phyloP scores from a whole-genome alignment of 2,329 filamentous ascomycete species.

The Penicillium paneum region DNA sequence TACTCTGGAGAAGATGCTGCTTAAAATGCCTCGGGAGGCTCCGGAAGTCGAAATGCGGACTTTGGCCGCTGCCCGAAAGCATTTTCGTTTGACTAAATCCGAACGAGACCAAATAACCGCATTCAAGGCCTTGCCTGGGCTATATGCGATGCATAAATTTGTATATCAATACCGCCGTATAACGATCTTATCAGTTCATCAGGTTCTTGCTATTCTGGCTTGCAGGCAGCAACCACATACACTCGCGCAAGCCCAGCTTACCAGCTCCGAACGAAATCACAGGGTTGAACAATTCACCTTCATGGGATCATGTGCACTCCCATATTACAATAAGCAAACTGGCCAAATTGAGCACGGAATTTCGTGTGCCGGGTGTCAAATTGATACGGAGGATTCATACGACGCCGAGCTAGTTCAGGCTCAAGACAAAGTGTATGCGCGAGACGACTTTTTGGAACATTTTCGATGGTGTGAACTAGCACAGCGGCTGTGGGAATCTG shows the following conservation, averaged over 20 bases:
- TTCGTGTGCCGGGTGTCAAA: conserved; percentile 14
- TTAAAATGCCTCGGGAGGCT: conserved; percentile 10
- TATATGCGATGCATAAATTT: conserved; percentile 15
- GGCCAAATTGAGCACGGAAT: conserved; percentile 8
- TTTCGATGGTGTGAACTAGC: conserved; percentile 10
- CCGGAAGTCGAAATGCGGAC: conserved; percentile 12
- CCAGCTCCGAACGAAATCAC: neutral
- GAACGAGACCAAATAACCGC: conserved; percentile 6
- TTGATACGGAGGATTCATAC: conserved; percentile 11
- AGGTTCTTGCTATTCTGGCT: conserved; percentile 3
- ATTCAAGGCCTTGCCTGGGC: conserved; percentile 14
- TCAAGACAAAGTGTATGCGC: conserved; percentile 13
- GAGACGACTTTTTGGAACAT: conserved; percentile 7
- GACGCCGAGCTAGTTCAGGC: no score
- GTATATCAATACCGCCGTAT: conserved; percentile 7
- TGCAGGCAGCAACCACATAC: conserved; percentile 5
- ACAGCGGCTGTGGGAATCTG: conserved; percentile 11
- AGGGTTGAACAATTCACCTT: conserved; percentile 10
- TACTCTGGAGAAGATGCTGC: conserved; percentile 10
- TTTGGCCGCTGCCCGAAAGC: conserved; percentile 11
- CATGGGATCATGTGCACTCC: conserved; percentile 17
- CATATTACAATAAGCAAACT: conserved; percentile 14
- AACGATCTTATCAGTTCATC: conserved; percentile 14
- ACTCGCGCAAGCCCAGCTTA: conserved; percentile 1
- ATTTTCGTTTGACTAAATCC: conserved; percentile 7